Evolutionary conservation across 768 basidiomycete genomes (phyloP), one percentile per base, ranked within the genome.

Genomic region (Pisolithus marmoratus): DNA sequence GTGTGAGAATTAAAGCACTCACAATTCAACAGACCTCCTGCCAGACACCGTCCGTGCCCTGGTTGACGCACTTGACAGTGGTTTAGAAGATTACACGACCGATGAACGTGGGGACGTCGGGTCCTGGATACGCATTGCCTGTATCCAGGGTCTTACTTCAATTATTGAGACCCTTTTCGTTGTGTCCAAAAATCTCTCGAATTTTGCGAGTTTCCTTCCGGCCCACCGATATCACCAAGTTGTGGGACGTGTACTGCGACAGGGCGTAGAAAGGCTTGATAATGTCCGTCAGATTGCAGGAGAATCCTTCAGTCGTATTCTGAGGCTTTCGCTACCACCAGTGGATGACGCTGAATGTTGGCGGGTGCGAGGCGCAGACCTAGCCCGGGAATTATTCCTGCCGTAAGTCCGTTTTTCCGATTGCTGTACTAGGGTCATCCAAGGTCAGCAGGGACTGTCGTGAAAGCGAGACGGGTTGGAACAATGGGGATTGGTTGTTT

Each of bases 31-130:
- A 89, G 87, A 70, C 55, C 57, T 86, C 53, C 70, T 74, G 45
- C 65, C 77, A 37, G 68, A 68, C 36, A 56, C 72, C 36, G 71
- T 84, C 47, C 67, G 71, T 50, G 61, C 72, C 4, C 63, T 90
- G 50, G 72, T 86, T 47, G 71, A 77, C 49, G 76, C 79, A 19
- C 63, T 90, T 36, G 66, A 85, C n/a, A 65, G 62, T n/a, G 94
- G 91, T 4, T 69, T 99, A 48, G 75, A 81, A 19, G 94, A 99
- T 71, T 99, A 98, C 63, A 87, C 90, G 5, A 83, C 81, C 45
- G 95, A 99, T 64, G 90, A 96, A 64, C 84, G 95, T 57, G 95
- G 95, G 4, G 96, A 99, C 63, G 87, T 99, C 36, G 95, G 95
- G 38, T 97, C 95, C 2, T 96, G 94, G 93, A 79, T 94, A 48